Conservation (phyloP, 208 protist species). For the Trypanosoma platydactyli region DNA sequence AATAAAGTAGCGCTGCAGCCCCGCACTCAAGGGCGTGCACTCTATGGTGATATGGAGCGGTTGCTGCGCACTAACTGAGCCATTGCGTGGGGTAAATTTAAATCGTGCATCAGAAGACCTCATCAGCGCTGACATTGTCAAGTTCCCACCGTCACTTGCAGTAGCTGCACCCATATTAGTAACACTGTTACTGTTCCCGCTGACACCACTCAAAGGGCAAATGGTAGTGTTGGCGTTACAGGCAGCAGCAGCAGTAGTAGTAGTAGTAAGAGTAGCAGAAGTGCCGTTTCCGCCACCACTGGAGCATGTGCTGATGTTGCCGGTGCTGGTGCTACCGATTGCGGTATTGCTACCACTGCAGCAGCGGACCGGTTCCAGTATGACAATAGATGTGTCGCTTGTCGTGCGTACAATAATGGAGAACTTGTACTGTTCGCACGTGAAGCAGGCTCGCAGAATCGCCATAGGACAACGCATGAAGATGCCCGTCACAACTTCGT, state of each 20-base stretch:
- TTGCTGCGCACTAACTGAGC: slow-evolving; percentile 41
- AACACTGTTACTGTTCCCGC: background rate
- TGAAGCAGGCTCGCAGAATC: slow-evolving; percentile 65
- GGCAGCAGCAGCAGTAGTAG: slow-evolving; percentile 4
- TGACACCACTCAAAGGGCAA: background rate
- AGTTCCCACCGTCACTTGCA: too few species aligned
- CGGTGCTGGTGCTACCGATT: background rate
- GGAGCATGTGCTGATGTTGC: background rate
- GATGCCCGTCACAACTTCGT: slow-evolving; percentile 9
- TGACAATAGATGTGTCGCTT: slow-evolving; percentile 58
- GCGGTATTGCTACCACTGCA: slow-evolving; percentile 21
- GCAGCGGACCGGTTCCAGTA: slow-evolving; percentile 74
- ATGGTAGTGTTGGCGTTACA: background rate
- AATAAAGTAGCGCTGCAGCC: slow-evolving; percentile 84
- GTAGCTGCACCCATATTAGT: background rate
- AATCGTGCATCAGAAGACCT: slow-evolving; percentile 70
- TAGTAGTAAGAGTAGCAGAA: background rate
- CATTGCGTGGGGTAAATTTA: slow-evolving; percentile 78
- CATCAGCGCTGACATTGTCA: slow-evolving; percentile 7
- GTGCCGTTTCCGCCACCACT: background rate
- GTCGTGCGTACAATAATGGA: slow-evolving; percentile 58
- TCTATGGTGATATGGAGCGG: slow-evolving; percentile 70
- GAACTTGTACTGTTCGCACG: slow-evolving; percentile 74
- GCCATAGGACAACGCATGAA: slow-evolving; percentile 79
- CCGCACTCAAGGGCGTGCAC: slow-evolving; percentile 70